These are phyloP conservation scores for Botryotinia globosa DNA, from an alignment of 2,329 filamentous ascomycete genomes.

Conservation along the genomic window DNA sequence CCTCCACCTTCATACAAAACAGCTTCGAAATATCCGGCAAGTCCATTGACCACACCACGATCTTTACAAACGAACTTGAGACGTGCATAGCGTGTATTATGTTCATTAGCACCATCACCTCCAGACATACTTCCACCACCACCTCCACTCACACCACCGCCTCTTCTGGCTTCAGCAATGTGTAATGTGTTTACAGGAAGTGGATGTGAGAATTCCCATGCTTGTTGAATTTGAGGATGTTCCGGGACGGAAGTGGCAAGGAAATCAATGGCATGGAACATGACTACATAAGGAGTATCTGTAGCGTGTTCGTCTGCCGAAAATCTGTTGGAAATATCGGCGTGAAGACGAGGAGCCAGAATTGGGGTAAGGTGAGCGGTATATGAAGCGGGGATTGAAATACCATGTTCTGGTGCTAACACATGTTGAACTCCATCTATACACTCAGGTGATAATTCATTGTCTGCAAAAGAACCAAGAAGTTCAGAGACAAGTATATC, in stretches of 20 bases:
- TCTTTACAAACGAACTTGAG: constrained; percentile 75
- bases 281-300: constrained; percentile 92
- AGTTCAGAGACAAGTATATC: constrained; percentile 95
- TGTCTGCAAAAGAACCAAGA: constrained; percentile 92
- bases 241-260: constrained; percentile 63
- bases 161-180: constrained; percentile 54
- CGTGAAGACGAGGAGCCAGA: constrained; percentile 78
- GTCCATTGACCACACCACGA: constrained; percentile 81
- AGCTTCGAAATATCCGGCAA: constrained; percentile 94
- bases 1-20: constrained; percentile 69
- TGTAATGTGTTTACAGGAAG: constrained; percentile 58
- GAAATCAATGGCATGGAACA: constrained; percentile 85
- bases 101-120: constrained; percentile 80
- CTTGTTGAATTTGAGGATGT: constrained; percentile 64
- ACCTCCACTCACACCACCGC: constrained; percentile 62
- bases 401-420: constrained; percentile 72
- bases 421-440: constrained; percentile 93
- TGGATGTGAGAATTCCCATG: constrained; percentile 80
- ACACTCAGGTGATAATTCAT: constrained; percentile 94
- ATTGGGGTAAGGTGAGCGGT: constrained; percentile 93
- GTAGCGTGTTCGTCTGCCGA: constrained; percentile 67
- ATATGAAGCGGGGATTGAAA: constrained; percentile 91
- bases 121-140: constrained; percentile 72
- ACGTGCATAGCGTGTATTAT: constrained; percentile 80
- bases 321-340: constrained; percentile 68